phyloP scores from a whole-genome alignment of 2,329 filamentous ascomycete genomes.

The Pseudocercospora fuligena region DNA sequence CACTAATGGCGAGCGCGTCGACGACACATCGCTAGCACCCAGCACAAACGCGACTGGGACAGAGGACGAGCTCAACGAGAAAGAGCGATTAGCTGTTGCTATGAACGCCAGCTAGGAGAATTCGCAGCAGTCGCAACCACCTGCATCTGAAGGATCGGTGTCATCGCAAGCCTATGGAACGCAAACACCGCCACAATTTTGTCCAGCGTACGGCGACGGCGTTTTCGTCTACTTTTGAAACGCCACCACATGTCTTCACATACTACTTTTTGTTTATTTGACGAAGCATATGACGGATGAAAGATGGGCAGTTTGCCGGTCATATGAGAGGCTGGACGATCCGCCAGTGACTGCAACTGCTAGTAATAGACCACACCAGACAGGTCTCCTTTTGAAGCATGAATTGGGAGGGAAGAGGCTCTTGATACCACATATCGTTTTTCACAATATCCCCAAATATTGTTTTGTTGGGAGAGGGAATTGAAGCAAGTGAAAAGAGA shows the following conservation, averaged over 20 bases:
- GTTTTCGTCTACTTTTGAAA: constrained; percentile 8
- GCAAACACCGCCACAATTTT: not conserved
- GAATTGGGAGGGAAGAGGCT: not conserved
- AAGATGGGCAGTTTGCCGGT: constrained; percentile 10
- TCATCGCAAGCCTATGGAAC: not conserved
- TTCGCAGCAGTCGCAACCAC: not conserved
- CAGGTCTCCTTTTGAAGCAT: not conserved
- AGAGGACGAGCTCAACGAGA: constrained; percentile 15
- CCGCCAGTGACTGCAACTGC: not conserved
- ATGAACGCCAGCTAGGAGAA: constrained; percentile 16
- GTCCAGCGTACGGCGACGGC: constrained; percentile 17
- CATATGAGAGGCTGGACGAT: constrained; percentile 1
- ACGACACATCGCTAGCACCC: constrained; percentile 13
- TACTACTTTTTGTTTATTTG: not conserved
- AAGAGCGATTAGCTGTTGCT: constrained; percentile 15
- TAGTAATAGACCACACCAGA: not conserved
- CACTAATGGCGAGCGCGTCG: not conserved
- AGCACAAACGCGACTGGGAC: constrained; percentile 19
- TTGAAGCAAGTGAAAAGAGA: not conserved
- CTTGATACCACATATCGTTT: constrained; percentile 1
- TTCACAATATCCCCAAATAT: not conserved
- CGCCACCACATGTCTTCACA: constrained; percentile 6
- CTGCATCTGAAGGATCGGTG: not conserved
- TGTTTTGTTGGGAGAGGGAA: not conserved
- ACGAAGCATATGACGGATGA: constrained; percentile 5